Percentiles rank a stretch among this genome's conserved stretches.
Evolutionary conservation across 495 filamentous ascomycete species (phyloP).

Genomic region (Lindgomyces ingoldianus): DNA sequence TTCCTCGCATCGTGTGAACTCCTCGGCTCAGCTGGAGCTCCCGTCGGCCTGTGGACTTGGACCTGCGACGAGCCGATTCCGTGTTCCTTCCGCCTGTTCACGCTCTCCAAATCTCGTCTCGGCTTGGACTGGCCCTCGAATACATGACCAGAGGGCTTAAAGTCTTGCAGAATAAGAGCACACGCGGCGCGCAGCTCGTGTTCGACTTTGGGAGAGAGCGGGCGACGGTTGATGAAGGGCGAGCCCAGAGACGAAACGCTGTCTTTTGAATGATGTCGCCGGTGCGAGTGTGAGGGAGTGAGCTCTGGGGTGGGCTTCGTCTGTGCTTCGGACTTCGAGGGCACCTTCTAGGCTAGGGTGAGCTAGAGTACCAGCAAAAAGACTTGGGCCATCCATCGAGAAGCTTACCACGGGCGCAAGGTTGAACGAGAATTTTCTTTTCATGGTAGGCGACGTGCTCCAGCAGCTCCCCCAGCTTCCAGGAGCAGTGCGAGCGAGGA

Average conservation of each 20-base stretch:
- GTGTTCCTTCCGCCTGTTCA: slow-evolving; percentile 3
- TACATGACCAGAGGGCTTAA: slow-evolving; percentile 43
- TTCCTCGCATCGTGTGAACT: slow-evolving; percentile 15
- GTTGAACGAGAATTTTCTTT: slow-evolving; percentile 43
- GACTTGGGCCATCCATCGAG: neutral
- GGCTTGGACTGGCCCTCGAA: slow-evolving; percentile 38
- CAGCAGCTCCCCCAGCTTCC: neutral
- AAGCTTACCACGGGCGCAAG: slow-evolving; percentile 35
- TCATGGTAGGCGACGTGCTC: slow-evolving; percentile 30
- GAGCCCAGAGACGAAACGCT: slow-evolving; percentile 36
- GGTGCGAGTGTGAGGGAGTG: slow-evolving; percentile 17
- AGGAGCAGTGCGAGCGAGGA: neutral
- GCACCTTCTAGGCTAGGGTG: slow-evolving; percentile 32
- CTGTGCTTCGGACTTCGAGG: slow-evolving; percentile 29
- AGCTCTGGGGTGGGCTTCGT: slow-evolving; percentile 18
- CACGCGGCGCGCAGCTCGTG: slow-evolving; percentile 44
- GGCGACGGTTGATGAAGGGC: slow-evolving; percentile 42
- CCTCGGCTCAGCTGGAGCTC: slow-evolving; percentile 6
- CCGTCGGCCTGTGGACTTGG: slow-evolving; percentile 11
- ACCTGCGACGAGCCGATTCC: neutral
- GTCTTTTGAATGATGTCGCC: slow-evolving; percentile 31
- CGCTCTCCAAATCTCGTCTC: slow-evolving; percentile 35
- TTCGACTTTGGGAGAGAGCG: slow-evolving; percentile 39
- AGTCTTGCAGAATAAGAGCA: slow-evolving; percentile 43
- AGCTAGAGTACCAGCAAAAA: slow-evolving; percentile 21